These are phyloP conservation scores for Leccinum angustisporum DNA, from an alignment of 1,284 basidiomycete species.

Conservation along the genomic window DNA sequence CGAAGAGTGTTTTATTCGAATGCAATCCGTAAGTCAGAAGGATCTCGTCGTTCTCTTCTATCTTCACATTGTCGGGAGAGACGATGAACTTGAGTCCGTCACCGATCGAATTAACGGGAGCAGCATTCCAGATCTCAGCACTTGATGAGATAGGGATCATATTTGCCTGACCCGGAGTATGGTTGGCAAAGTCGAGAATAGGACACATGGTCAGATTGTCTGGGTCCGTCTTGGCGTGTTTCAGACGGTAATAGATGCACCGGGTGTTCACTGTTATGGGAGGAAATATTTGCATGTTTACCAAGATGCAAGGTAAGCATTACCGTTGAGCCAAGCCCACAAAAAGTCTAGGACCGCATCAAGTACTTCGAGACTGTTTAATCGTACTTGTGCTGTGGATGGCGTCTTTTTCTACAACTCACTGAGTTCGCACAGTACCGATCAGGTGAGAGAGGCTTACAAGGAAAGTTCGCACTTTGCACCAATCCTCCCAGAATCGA, in stretches of 20 bases:
- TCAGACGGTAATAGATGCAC: constrained; percentile 77
- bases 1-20: constrained; percentile 69
- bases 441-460: constrained; percentile 34
- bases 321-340: constrained; percentile 88
- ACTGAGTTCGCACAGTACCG: constrained; percentile 1
- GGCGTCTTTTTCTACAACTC: constrained; percentile 12
- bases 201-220: constrained; percentile 85
- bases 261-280: constrained; percentile 77
- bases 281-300: constrained; percentile 12
- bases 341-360: constrained; percentile 41
- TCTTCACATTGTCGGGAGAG: constrained; percentile 43
- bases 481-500: constrained; percentile 64
- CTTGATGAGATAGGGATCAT: constrained; percentile 44
- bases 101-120: constrained; percentile 37
- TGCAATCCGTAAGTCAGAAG: constrained; percentile 77
- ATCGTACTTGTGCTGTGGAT: constrained; percentile 1
- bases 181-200: constrained; percentile 85
- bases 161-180: constrained; percentile 44
- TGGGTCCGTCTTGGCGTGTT: constrained; percentile 48
- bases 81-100: constrained; percentile 57
- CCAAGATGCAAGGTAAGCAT: constrained; percentile 27
- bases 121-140: constrained; percentile 39
- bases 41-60: constrained; percentile 60
- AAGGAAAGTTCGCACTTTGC: constrained; percentile 45
- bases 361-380: constrained; percentile 16